A percentile compares a stretch with the other conserved stretches of the same genome.
phyloP scores from a whole-genome alignment of 1,284 basidiomycete genomes.

The Malassezia arunalokei region DNA sequence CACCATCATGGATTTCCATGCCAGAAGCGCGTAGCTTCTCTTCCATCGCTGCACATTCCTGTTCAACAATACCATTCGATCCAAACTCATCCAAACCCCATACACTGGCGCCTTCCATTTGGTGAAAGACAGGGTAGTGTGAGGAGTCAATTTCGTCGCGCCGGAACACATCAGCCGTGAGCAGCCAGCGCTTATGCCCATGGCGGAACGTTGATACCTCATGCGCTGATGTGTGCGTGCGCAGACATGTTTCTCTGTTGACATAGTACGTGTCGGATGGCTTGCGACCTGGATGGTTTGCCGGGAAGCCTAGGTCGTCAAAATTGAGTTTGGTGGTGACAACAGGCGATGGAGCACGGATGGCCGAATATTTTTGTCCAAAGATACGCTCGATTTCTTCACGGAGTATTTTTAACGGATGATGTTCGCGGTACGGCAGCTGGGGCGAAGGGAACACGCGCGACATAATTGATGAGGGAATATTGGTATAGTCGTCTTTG shows the following conservation, averaged over 20 bases:
- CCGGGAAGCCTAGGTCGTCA: conserved; percentile 84
- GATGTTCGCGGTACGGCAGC: conserved; percentile 63
- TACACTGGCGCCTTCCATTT: conserved; percentile 87
- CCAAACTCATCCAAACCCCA: conserved; percentile 51
- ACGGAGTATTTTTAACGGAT: conserved; percentile 78
- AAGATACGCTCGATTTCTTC: conserved; percentile 74
- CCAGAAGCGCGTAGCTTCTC: conserved; percentile 49
- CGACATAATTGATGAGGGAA: conserved; percentile 68
- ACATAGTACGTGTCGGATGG: conserved; percentile 91
- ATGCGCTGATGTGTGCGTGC: conserved; percentile 94
- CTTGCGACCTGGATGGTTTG: conserved; percentile 81
- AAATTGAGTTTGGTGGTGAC: conserved; percentile 89
- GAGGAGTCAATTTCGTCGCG: conserved; percentile 94
- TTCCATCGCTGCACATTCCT: conserved; percentile 56
- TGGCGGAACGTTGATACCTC: conserved; percentile 79
- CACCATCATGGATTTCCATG: conserved; percentile 72
- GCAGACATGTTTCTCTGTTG: conserved; percentile 76
- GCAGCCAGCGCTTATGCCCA: conserved; percentile 69
- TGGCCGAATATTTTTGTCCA: conserved; percentile 43
- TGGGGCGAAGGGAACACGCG: conserved; percentile 55
- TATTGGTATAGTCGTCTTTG: conserved; percentile 69
- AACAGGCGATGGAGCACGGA: conserved; percentile 64
- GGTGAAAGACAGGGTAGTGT: conserved; percentile 97
- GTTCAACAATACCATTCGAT: conserved; percentile 47
- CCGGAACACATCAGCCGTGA: conserved; percentile 96